These are phyloP conservation scores for Prunus yedoensis DNA, from an alignment of 331 rosid genomes.

Conservation along the genomic window DNA sequence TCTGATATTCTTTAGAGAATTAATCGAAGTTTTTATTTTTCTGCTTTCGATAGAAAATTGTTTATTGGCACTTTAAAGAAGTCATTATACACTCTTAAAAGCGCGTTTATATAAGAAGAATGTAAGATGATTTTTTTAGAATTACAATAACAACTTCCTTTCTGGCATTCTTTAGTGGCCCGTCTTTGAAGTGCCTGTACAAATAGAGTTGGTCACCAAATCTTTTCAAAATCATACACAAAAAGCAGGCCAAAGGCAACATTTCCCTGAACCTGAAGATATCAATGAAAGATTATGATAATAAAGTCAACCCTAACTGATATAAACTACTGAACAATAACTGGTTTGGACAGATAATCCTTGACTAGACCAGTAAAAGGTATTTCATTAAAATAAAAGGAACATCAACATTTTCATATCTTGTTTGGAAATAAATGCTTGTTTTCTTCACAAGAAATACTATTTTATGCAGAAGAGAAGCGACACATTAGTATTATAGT, in stretches of 20 bases:
- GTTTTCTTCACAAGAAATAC: too few relatives aligned
- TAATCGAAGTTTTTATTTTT: too few relatives aligned
- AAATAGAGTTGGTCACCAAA: conserved; percentile 18
- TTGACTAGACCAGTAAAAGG: background rate
- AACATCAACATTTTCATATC: background rate
- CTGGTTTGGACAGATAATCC: conserved; percentile 6
- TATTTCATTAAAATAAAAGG: background rate
- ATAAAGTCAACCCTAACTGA: conserved; percentile 21
- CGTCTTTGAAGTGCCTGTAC: conserved; percentile 6
- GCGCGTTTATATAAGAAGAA: too few relatives aligned
- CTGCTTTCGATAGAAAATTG: too few relatives aligned
- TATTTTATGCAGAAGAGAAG: too few relatives aligned
- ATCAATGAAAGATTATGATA: background rate
- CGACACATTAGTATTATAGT: background rate
- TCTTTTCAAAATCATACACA: background rate
- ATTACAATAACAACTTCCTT: background rate
- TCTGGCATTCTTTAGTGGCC: background rate
- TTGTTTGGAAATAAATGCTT: background rate
- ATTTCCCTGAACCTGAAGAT: background rate
- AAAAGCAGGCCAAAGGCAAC: conserved; percentile 33
- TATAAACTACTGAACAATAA: background rate
- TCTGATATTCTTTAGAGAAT: too few relatives aligned
- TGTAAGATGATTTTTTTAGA: too few relatives aligned
- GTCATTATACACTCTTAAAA: too few relatives aligned
- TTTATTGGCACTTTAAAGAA: too few relatives aligned